Base-by-base conservation (phyloP, 805 yeast species). In the Pichia ethanolica region DNA sequence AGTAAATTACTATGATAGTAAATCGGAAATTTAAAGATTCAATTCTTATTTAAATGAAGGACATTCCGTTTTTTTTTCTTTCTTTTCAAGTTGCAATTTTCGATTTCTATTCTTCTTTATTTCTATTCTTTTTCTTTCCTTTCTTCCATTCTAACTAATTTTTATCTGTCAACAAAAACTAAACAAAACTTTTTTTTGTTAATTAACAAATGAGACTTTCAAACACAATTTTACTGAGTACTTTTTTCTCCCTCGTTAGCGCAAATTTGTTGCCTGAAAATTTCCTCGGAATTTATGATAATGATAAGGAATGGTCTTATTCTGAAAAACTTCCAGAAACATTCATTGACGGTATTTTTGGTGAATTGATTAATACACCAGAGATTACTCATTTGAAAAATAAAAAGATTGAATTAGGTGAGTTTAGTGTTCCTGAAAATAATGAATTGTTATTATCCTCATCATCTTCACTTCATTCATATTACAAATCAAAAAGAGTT, bases 281-380 rank as follows among this genome's bases (percentile, higher is more conserved):
- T 12, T 13, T 43, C 27, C 3, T 43, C n/a, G 42, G 36, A 35
- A 28, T 14, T 27, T 8, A 13, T 7, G 30, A 26, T 9, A 30
- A 40, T 4, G 20, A 20, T 20, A 20, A 20, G 20, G 20, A 20
- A 20, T 20, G 20, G 20, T 20, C 20, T 27, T 9, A 30, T 30
- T 30, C 32, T 30, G 7, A 7, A 4, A 28, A 34, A 27, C 8
- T 41, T 26, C 52, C 52, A 28, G 39, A 28, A 5, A 43, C 60
- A 5, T 60, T 59, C 32, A 56, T 61, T 53, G 66, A 61, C 43
- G 36, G 48, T 9, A 46, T 62, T 7, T 61, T 56, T 41, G 66
- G 66, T 4, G 57, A 46, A 7, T 36, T 62, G 25, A 47, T 60
- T 5, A 54, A 55, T 35, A 36, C 55, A 5, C 52, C 48, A 1